A percentile compares a stretch with the other conserved stretches of the same genome.
Conservation (phyloP, 345 rosid species). For the Syzygium jambos region DNA sequence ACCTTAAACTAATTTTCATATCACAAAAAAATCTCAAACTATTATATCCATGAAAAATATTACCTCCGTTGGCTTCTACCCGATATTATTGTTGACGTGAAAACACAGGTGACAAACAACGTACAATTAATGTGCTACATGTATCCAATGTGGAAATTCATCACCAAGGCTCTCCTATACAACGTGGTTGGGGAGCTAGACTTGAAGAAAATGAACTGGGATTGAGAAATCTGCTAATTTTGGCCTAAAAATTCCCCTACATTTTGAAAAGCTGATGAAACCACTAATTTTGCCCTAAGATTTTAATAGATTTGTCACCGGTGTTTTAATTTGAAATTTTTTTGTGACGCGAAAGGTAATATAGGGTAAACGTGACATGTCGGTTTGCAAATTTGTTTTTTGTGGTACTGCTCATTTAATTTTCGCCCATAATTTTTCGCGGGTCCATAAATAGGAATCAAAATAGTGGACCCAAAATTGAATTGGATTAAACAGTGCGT, state of each 20-base stretch:
- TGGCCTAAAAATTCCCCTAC: no score
- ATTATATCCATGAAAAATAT: no score
- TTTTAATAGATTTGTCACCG: background rate
- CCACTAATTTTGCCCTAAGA: background rate
- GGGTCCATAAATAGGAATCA: background rate
- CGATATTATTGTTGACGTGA: background rate
- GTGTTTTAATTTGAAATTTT: rapidly evolving
- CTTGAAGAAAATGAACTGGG: background rate
- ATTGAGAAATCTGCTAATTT: background rate
- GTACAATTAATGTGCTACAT: rapidly evolving
- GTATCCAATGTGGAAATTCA: background rate
- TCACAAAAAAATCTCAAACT: no score
- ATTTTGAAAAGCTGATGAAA: background rate
- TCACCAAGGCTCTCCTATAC: background rate
- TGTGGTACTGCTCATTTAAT: background rate
- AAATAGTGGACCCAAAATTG: background rate
- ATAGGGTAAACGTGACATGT: background rate
- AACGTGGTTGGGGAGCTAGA: background rate
- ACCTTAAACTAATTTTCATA: no score
- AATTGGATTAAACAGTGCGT: background rate
- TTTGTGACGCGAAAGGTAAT: rapidly evolving
- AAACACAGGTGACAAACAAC: background rate
- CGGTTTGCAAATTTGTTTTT: background rate
- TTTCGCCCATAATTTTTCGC: background rate
- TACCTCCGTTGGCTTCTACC: no score